Evolutionary conservation across 495 filamentous ascomycete genomes (phyloP), one percentile per base, ranked within the genome.

Genomic region (Letharia lupina): DNA sequence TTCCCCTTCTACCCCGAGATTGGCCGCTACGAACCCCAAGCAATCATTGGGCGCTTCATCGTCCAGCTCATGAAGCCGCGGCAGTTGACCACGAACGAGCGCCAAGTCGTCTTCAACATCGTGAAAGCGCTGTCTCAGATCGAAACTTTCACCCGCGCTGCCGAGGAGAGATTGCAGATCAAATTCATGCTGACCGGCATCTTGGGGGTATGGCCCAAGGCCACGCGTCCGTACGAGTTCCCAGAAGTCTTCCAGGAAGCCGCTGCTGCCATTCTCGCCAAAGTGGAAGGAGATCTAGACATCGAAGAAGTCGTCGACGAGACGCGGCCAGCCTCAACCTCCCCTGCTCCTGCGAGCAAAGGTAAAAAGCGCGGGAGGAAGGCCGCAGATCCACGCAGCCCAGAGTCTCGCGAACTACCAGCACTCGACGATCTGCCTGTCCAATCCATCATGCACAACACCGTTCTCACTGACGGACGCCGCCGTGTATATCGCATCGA

Each of bases 371-470:
- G 35, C 35, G 1, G 1, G 35, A 61, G 41, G 28, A 13, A 18
- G 10, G 5, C 16, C n/a, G 1, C 56, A 23, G 18, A 3, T 18
- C 5, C 54, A 66, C 31, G 13, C 16, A 12, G 20, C 20, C 33
- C 56, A 20, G 12, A 23, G 1, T 8, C 18, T 42, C 44, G 47
- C 18, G n/a, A 35, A 13, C 45, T 10, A 23, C 60, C 60, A 42
- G 20, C 28, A 16, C 0, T 28, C 40, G 16, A 58, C 28, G 50
- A 31, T 47, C 47, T 35, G 31, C 18, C 0, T 42, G 31, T 28
- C 15, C 69, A 59, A 12, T 44, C 59, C 2, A 48, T 66, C 40
- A 71, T 72, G 70, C 41, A 63, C 20, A 67, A 67, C n/a, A 71
- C 67, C 42, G 16, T 44, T 7, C 3, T 65, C 35, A 65, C 54